Percentiles rank a stretch among this genome's conserved stretches.
These are phyloP conservation scores for Moesziomyces parantarcticus DNA, from an alignment of 1,284 basidiomycete genomes.

Conservation along the genomic window DNA sequence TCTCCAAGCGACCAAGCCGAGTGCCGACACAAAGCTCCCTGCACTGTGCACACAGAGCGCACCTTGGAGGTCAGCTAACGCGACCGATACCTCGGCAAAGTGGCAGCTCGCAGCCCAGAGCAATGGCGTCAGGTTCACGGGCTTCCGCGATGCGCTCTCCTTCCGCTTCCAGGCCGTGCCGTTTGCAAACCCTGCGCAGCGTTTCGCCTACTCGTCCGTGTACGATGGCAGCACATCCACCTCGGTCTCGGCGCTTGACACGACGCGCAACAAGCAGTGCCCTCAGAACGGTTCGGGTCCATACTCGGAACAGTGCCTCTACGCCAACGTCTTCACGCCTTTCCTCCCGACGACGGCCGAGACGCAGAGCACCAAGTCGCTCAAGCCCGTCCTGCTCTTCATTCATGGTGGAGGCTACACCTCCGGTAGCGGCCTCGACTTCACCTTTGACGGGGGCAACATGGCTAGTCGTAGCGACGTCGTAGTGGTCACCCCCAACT, in stretches of 20 bases:
- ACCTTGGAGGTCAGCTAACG: conserved; percentile 24
- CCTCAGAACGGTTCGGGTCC: conserved; percentile 17
- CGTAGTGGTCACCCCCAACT: conserved; percentile 74
- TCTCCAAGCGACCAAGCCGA: conserved; percentile 6
- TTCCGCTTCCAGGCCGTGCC: conserved; percentile 44
- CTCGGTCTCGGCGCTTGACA: conserved; percentile 10
- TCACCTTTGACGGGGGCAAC: conserved; percentile 70
- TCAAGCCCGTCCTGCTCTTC: conserved; percentile 74
- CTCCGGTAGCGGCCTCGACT: conserved; percentile 69
- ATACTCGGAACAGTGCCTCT: conserved; percentile 71
- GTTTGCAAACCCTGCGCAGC: conserved; percentile 35
- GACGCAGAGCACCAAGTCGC: conserved; percentile 10
- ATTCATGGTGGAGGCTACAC: conserved; percentile 69
- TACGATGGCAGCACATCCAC: conserved; percentile 17
- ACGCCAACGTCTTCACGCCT: conserved; percentile 74
- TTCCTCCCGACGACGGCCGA: conserved; percentile 67
- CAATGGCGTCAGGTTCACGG: conserved; percentile 33
- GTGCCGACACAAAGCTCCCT: conserved; percentile 12
- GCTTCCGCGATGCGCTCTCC: conserved; percentile 40
- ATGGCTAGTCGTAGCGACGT: conserved; percentile 70
- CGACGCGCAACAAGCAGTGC: conserved; percentile 25
- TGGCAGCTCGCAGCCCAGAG: conserved; percentile 26
- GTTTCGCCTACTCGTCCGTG: conserved; percentile 42
- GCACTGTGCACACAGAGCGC: conserved; percentile 42
- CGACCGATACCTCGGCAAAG: conserved; percentile 23